Evolutionary conservation across 2,329 filamentous ascomycete genomes (phyloP).

Genomic region (Epichloe gansuensis): DNA sequence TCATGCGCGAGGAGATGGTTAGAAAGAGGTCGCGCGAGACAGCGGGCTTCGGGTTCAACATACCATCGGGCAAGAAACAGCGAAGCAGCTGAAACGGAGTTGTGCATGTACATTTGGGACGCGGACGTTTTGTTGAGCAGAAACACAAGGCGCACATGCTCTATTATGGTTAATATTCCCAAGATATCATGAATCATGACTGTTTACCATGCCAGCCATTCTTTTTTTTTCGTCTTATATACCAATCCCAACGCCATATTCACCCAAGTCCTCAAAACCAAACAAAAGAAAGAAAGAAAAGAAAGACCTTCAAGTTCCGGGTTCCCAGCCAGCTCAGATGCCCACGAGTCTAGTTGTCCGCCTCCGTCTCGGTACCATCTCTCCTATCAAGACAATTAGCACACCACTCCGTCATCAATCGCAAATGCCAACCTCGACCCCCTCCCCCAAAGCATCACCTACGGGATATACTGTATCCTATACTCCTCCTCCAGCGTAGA

Average conservation of each 20-base stretch:
- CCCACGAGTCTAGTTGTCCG: slow-evolving; percentile 21
- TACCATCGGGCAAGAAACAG: slow-evolving; percentile 40
- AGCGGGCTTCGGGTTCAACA: slow-evolving; percentile 34
- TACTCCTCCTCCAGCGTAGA: slow-evolving; percentile 50
- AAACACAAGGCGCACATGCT: not conserved
- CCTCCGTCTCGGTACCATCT: slow-evolving; percentile 43
- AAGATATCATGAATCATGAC: slow-evolving; percentile 5
- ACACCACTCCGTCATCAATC: not conserved
- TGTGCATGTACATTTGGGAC: not conserved
- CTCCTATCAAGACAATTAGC: slow-evolving; percentile 26
- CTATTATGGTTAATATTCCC: not conserved
- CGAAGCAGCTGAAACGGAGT: slow-evolving; percentile 18
- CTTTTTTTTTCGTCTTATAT: not conserved
- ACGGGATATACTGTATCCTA: slow-evolving; percentile 55
- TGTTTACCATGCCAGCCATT: not conserved
- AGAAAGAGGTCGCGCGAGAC: slow-evolving; percentile 47
- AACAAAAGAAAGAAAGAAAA: not conserved
- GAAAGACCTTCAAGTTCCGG: not conserved
- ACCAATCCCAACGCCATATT: slow-evolving; percentile 1
- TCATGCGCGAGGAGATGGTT: slow-evolving; percentile 79
- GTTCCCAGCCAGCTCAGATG: too few species aligned
- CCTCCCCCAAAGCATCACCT: slow-evolving; percentile 28
- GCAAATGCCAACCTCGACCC: not conserved
- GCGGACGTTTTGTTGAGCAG: not conserved
- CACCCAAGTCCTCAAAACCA: not conserved